Evolutionary conservation across 2,329 filamentous ascomycete species (phyloP), one percentile per base, ranked within the genome.

Genomic region (Uncinocarpus reesii): DNA sequence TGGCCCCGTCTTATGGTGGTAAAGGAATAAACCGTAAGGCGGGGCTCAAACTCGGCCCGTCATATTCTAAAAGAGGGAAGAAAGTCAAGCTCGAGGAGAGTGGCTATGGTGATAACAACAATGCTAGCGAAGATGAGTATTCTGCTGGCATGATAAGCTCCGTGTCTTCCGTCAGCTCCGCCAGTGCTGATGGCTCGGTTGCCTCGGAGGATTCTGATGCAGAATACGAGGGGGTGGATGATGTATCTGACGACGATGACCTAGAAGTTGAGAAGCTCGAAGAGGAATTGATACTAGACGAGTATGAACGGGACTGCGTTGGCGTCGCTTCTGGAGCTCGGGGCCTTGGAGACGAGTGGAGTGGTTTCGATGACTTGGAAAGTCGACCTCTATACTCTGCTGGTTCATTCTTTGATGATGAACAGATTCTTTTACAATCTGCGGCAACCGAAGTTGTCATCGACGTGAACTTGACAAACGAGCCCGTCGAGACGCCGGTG

Each of bases 171-270:
- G 51, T 53, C 29, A 55, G 51, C 13, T 47, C 51, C 32, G 48
- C 52, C 29, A 50, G 45, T 21, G 20, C 24, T 24, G 45, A 47
- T 21, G 43, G 35, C n/a, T 50, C 49, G 10, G 48, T 26, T 8
- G 49, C 29, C n/a, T 50, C 48, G 10, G 47, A 46, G 28, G 51
- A 56, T 26, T 62, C 62, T 7, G 62, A 62, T 18, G 65, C 61
- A 53, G 79, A 82, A 51, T 84, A 87, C 58, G 79, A 80, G 1
- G 83, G 75, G 31, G 82, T 93, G 51, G 84, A 90, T 61, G 79
- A 87, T 43, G 83, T 93, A 52, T 85, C 78, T 56, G 85, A 89
- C 57, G 82, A 79, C 8, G 85, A 89, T 53, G 82, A 90, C 64
- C 79, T 84, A 55, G 79, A 85, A 73, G 79, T 90, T 48, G 77